Conservation (phyloP, 768 basidiomycete genomes). For the Pulveroboletus sp. region DNA sequence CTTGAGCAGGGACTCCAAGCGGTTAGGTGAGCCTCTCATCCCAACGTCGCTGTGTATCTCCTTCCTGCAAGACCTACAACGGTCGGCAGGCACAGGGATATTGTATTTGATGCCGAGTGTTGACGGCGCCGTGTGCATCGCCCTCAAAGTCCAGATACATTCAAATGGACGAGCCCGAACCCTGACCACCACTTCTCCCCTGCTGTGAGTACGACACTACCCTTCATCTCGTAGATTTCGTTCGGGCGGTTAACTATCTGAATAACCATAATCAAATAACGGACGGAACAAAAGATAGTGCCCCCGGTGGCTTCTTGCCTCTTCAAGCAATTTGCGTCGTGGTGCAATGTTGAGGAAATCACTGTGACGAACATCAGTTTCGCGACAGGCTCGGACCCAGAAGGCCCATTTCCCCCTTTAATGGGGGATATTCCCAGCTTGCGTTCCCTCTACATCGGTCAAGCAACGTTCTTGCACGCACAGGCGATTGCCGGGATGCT, state of each 20-base stretch:
- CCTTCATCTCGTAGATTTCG: background rate
- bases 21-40: constrained; percentile 32
- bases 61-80: background rate
- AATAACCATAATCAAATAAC: background rate
- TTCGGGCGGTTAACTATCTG: background rate
- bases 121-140: background rate
- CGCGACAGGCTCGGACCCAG: constrained; percentile 17
- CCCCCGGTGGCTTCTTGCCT: constrained; percentile 19
- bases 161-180: constrained; percentile 58
- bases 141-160: constrained; percentile 39
- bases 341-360: constrained; percentile 43
- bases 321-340: constrained; percentile 29
- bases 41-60: background rate
- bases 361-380: constrained; percentile 46
- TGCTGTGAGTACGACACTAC: constrained; percentile 39
- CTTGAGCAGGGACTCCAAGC: constrained; percentile 31
- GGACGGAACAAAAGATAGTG: constrained; percentile 19
- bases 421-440: constrained; percentile 37
- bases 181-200: constrained; percentile 58
- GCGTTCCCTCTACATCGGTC: constrained; percentile 43
- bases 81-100: background rate
- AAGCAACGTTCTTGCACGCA: constrained; percentile 44
- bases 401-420: constrained; percentile 20
- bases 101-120: background rate
- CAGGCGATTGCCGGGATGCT: constrained; percentile 36